phyloP scores from a whole-genome alignment of 139 green algal species.

The Marvania coccoides region DNA sequence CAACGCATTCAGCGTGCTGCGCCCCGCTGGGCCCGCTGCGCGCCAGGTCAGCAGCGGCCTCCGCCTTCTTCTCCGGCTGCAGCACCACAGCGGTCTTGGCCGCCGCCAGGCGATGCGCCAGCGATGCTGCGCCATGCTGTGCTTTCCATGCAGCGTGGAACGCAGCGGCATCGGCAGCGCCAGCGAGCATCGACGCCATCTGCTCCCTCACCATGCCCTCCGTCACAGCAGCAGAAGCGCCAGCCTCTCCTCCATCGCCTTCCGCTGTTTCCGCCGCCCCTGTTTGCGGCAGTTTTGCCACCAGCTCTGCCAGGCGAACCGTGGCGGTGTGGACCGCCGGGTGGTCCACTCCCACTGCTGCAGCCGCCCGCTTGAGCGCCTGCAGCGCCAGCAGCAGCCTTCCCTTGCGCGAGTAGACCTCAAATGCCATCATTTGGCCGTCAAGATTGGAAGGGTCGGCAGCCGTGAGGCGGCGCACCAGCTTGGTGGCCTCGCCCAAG shows the following conservation, averaged over 20 bases:
- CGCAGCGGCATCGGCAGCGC: background rate
- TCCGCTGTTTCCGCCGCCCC: background rate
- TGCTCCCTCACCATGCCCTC: constrained; percentile 34
- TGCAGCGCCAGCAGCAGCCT: constrained; percentile 71
- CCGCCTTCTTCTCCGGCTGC: constrained; percentile 5
- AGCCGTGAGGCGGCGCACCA: constrained; percentile 63
- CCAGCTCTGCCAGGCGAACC: constrained; percentile 44
- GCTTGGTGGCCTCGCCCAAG: constrained; percentile 78
- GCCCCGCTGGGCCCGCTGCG: background rate
- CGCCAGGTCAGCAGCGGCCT: constrained; percentile 18
- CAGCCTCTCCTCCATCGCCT: background rate
- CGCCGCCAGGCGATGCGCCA: constrained; percentile 39
- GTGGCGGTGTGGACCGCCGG: constrained; percentile 54
- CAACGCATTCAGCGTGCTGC: constrained; percentile 21
- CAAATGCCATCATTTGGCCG: constrained; percentile 58
- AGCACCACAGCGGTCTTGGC: constrained; percentile 36
- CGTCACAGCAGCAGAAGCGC: background rate
- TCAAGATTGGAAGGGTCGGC: constrained; percentile 30
- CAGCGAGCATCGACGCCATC: constrained; percentile 40
- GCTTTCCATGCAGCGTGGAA: constrained; percentile 30
- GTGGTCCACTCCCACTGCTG: constrained; percentile 25
- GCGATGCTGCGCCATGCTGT: constrained; percentile 17
- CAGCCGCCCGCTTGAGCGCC: constrained; percentile 51
- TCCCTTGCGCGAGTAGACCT: constrained; percentile 60
- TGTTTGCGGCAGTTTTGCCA: background rate